Evolutionary conservation across 768 basidiomycete species (phyloP).

Genomic region (Asterophora parasitica): DNA sequence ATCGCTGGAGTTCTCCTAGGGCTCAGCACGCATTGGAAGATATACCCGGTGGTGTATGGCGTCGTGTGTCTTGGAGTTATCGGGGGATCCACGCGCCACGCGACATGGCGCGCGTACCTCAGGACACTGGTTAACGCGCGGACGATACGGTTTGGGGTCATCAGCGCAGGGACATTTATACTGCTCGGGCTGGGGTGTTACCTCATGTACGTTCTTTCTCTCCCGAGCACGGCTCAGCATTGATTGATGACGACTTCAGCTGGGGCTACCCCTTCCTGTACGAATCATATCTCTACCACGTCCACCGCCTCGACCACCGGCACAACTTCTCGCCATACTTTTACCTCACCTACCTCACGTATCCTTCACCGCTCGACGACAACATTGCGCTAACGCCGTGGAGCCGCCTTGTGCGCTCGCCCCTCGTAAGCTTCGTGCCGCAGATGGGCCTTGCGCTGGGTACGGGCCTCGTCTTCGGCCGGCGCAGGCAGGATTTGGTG

Average conservation of each 20-base stretch:
- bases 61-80: constrained; percentile 66
- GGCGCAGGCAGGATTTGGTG: constrained; percentile 52
- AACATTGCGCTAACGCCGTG: constrained; percentile 24
- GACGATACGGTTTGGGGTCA: constrained; percentile 58
- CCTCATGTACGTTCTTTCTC: constrained; percentile 50
- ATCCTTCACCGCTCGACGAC: constrained; percentile 38
- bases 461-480: constrained; percentile 69
- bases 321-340: constrained; percentile 99
- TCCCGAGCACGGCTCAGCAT: constrained; percentile 1
- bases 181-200: constrained; percentile 63
- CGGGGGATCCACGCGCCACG: constrained; percentile 12
- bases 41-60: constrained; percentile 92
- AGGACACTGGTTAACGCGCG: constrained; percentile 41
- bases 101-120: constrained; percentile 26
- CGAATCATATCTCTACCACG: constrained; percentile 91
- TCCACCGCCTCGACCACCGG: constrained; percentile 87
- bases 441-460: constrained; percentile 73
- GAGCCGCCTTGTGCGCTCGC: constrained; percentile 54
- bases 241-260: constrained; percentile 34
- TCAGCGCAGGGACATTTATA: constrained; percentile 68
- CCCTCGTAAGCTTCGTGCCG: constrained; percentile 78
- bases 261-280: constrained; percentile 94
- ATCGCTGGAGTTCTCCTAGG: constrained; percentile 71
- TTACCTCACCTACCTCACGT: constrained; percentile 88
- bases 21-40: constrained; percentile 91